Base-by-base conservation (phyloP, 2,329 filamentous ascomycete genomes). In the Phialophora macrospora region DNA sequence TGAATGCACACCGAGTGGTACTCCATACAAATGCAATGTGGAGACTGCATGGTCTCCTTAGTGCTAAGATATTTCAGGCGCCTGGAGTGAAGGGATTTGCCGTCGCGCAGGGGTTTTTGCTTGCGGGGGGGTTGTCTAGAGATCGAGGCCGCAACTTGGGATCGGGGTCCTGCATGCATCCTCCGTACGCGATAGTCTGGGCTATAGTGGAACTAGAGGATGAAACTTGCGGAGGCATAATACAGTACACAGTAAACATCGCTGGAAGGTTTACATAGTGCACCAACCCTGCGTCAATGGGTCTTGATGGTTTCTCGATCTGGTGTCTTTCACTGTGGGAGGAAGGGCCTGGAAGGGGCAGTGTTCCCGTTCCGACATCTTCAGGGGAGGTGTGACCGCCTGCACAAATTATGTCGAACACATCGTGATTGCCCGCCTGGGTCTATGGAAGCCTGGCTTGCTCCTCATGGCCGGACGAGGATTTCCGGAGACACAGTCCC, bases 221-320 rank as follows among this genome's bases (percentile, higher is more conserved):
- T 17, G 24, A 51, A 28, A 5, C n/a, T 55, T 55, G 52, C 52
- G 24, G 52, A 28, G 52, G 52, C 20, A n/a, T n/a, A n/a, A n/a
- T n/a, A n/a, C n/a, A n/a, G n/a, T n/a, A n/a, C n/a, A 34, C 28
- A 55, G 52, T 55, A 20, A 34, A 32, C 28, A 55, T 55, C 12
- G 28, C 4, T 34, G 28, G 5, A 14, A 51, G 48, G 20, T 51
- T 22, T 14, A 49, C 20, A 51, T n/a, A 28, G 14, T 22, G 20
- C 48, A 17, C 26, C 24, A 20, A 22, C 5, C 48, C 48, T 51
- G 48, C 24, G 22, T 51, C 48, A 22, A 24, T 22, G 24, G 24
- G 26, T 12, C 20, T 7, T 6, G 20, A 5, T 51, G 4, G 17
- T 20, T 26, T 26, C 48, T 28, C 48, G 48, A 51, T 51, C 20